Base-by-base conservation (phyloP, 345 rosid genomes). In the Murraya koenigii region DNA sequence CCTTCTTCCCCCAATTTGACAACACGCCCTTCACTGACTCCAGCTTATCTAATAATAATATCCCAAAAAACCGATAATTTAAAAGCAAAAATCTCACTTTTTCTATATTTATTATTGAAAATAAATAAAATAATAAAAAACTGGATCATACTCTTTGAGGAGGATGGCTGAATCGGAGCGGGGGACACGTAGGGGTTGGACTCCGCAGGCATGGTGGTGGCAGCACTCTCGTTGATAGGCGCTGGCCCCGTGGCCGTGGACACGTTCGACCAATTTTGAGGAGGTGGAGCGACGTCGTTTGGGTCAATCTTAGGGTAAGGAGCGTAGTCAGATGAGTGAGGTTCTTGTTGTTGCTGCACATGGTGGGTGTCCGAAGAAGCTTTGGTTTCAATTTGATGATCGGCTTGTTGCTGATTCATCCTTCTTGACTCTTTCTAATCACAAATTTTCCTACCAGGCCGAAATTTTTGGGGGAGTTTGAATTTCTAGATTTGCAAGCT, bases 1-100 rank as follows among this genome's bases (percentile, higher is more conserved):
- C 97, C 90, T 85, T 94, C 83, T 97, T 94, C 54, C 95, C 95
- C 92, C 93, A 97, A 79, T 82, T 91, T n/a, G 94, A 94, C 2
- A 97, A 81, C 83, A 86, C 90, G 58, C 86, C 98, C 90, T 89
- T 94, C 86, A 97, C 92, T 1, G 92, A 35, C 5, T 91, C 99
- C 87, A 92, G 82, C 85, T 79, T 97, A 82, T 90, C 98, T 94
- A 79, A 83, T 36, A 58, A 39, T 2, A 49, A 49, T 49, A 17
- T 52, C 22, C 20, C 56, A 17, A 17, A 5, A 3, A 52, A 52
- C 22, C 56, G 17, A 17, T 52, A 1, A 1, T 17, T 17, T 5
- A 5, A 38, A 17, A 52, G 4, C 22, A 52, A 52, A 44, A 13
- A 44, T 44, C 49, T 44, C 17, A 44, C 49, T 44, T 13, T 44